These are phyloP conservation scores for Volvox africanus DNA, from an alignment of 139 green algal species.

Conservation along the genomic window DNA sequence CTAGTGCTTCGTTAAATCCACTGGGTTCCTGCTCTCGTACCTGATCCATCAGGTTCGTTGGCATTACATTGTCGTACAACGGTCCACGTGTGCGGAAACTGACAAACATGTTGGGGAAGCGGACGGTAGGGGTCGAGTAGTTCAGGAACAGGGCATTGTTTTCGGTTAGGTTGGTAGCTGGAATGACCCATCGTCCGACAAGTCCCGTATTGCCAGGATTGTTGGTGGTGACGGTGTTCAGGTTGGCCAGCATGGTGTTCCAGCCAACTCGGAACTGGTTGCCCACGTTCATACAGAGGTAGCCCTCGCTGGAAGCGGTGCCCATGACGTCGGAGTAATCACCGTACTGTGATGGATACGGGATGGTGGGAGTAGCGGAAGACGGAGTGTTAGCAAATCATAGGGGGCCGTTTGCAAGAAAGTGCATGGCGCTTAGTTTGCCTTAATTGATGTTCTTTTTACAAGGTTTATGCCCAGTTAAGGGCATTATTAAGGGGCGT, in stretches of 20 bases:
- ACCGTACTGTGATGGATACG: neutral
- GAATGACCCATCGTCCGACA: neutral
- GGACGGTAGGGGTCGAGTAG: neutral
- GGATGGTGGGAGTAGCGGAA: too few relatives aligned
- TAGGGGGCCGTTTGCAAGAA: too few relatives aligned
- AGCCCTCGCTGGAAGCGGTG: neutral
- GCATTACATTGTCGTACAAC: constrained; percentile 17
- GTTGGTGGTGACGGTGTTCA: neutral
- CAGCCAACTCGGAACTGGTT: constrained; percentile 28
- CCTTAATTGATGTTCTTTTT: too few relatives aligned
- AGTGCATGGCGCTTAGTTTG: too few relatives aligned
- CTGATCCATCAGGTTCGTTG: neutral
- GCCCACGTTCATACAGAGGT: constrained; percentile 35
- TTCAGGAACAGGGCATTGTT: constrained; percentile 6
- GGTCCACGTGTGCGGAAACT: neutral
- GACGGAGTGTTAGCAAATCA: too few relatives aligned
- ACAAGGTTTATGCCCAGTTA: too few relatives aligned
- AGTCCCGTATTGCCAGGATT: neutral
- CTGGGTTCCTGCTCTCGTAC: neutral
- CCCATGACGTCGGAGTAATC: constrained; percentile 33
- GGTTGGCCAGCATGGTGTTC: neutral
- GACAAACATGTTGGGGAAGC: constrained; percentile 8
- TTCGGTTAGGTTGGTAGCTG: neutral
- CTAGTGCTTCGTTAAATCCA: too few relatives aligned
- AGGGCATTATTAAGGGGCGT: too few relatives aligned